phyloP scores from a whole-genome alignment of 768 basidiomycete genomes.

The Amanita muscaria region DNA sequence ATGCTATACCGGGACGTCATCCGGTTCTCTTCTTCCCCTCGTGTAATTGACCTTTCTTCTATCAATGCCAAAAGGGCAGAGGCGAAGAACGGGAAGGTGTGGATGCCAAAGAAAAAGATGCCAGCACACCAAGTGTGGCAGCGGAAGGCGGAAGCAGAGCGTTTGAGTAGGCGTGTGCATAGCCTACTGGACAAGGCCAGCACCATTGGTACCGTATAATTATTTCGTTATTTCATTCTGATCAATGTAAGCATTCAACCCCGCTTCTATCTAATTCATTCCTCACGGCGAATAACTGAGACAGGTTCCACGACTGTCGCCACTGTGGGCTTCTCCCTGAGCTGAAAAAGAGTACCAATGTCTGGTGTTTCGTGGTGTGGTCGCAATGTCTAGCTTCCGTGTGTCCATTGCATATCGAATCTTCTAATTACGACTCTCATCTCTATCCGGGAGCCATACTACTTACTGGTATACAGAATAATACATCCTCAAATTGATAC shows the following conservation, averaged over 20 bases:
- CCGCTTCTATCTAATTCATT: no score
- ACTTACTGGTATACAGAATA: no score
- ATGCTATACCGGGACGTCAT: constrained; percentile 85
- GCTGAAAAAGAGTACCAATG: no score
- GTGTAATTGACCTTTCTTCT: constrained; percentile 76
- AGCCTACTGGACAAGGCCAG: constrained; percentile 63
- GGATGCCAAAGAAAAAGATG: constrained; percentile 74
- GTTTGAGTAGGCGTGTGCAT: constrained; percentile 57
- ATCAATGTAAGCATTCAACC: constrained; percentile 1
- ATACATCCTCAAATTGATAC: no score
- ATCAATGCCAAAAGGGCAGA: constrained; percentile 45
- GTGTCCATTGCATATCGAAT: no score
- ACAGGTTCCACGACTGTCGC: no score
- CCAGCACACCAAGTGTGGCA: constrained; percentile 79
- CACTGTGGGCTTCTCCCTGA: no score
- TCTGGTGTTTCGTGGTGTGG: no score
- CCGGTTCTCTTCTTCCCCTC: constrained; percentile 71
- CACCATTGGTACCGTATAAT: constrained; percentile 20
- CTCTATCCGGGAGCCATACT: no score
- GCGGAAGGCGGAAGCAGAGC: constrained; percentile 67
- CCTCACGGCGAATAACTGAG: no score
- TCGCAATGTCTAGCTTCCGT: no score
- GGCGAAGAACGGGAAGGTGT: constrained; percentile 44
- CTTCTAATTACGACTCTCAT: no score
- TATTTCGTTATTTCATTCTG: neutral